Evolutionary conservation across 768 basidiomycete species (phyloP), one percentile per base, ranked within the genome.

Genomic region (Boletus huronensis): DNA sequence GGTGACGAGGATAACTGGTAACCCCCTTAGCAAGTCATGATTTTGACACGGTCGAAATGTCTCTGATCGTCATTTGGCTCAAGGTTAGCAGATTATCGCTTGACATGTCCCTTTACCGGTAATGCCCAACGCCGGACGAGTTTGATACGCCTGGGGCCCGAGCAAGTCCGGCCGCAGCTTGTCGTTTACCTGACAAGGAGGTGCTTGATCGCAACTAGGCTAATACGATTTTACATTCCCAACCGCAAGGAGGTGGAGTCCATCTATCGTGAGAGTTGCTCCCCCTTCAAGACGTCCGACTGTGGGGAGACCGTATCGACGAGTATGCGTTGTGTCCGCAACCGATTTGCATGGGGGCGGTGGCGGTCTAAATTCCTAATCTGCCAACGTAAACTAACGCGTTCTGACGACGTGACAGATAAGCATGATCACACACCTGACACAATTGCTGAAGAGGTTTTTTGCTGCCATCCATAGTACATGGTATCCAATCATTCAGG

Each of bases 1-100:
- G 57, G 52, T 67, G 65, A 67, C 55, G 52, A 34, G 46, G 58
- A 54, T 61, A 68, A 68, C 58, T 4, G 47, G n/a, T n/a, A n/a
- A n/a, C n/a, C 39, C 50, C 39, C 60, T 60, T 62, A 48, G 53
- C 59, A 60, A 40, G 41, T 44, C 23, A 8, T 17, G 39, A 26
- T 55, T 60, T 55, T 61, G 48, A 57, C 49, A 52, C 46, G 54
- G 29, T 23, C 31, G 38, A 41, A 28, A 40, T 8, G 50, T 28
- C 42, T 14, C 5, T 28, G 45, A 54, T 28, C 23, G 10, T 14
- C 46, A 7, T 39, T 47, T 53, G 41, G 35, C 28, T 34, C 42
- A 31, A 53, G 54, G 55, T 66, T 61, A 58, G 48, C 61, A 41
- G 14, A 53, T 56, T 26, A 55, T 21, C 10, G n/a, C 8, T 14